These are phyloP conservation scores for Penicillium desertorum DNA, from an alignment of 495 filamentous ascomycete genomes.

Conservation along the genomic window DNA sequence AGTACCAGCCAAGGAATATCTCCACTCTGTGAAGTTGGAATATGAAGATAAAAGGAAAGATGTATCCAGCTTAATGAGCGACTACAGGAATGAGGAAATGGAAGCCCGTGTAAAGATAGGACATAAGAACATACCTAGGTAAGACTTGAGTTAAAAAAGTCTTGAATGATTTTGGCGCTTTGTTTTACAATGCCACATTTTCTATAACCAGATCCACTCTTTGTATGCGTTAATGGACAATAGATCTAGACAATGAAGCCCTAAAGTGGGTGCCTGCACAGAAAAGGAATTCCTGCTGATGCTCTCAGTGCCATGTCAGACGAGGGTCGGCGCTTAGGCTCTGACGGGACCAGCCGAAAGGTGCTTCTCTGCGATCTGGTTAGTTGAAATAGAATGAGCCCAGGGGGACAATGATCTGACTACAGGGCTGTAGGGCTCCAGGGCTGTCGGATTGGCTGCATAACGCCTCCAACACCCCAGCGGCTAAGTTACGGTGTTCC, in stretches of 20 bases:
- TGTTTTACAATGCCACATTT: conserved; percentile 9
- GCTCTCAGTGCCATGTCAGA: conserved; percentile 21
- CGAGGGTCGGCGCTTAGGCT: conserved; percentile 1
- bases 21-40: neutral
- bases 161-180: neutral
- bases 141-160: neutral
- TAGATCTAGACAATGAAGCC: conserved; percentile 3
- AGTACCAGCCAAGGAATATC: conserved; percentile 8
- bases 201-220: neutral
- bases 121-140: too few relatives aligned
- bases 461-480: conserved; percentile 4
- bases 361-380: neutral
- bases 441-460: conserved; percentile 6
- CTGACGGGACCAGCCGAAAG: neutral
- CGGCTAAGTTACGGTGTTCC: conserved; percentile 8
- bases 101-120: neutral
- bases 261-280: neutral
- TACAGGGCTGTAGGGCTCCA: neutral
- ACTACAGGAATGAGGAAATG: neutral
- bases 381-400: neutral
- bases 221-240: neutral
- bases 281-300: neutral
- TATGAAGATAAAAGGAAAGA: neutral
- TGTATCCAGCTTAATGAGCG: neutral
- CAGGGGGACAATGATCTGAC: neutral